A percentile compares a stretch with the other conserved stretches of the same genome.
These are phyloP conservation scores for Staphylotrichum longicolle DNA, from an alignment of 495 filamentous ascomycete genomes.

Conservation along the genomic window DNA sequence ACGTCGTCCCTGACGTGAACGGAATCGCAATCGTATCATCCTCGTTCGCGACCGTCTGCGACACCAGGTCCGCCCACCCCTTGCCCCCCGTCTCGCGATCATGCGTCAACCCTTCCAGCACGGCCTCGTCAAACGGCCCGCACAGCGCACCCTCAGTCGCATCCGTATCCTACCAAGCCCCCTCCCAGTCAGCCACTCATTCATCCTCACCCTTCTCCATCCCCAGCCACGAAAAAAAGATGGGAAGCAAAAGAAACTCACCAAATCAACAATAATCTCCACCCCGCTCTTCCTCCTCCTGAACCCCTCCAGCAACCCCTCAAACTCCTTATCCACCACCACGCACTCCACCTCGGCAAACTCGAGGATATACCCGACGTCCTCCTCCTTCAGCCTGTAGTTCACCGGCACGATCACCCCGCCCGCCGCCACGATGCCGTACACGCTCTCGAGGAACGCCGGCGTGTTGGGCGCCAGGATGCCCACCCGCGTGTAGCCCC, in stretches of 20 bases:
- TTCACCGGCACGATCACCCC: slow-evolving; percentile 81
- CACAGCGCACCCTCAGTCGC: slow-evolving; percentile 66
- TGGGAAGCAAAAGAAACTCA: slow-evolving; percentile 23
- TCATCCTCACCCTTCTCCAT: neutral
- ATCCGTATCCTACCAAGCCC: slow-evolving; percentile 64
- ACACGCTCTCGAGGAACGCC: slow-evolving; percentile 87
- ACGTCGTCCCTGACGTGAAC: slow-evolving; percentile 93
- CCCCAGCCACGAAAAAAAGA: neutral
- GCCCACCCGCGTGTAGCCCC: slow-evolving; percentile 66
- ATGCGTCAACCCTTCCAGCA: slow-evolving; percentile 72
- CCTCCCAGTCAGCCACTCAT: slow-evolving; percentile 9
- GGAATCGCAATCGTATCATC: slow-evolving; percentile 72
- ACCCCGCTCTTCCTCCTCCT: slow-evolving; percentile 55
- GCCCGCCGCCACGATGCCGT: slow-evolving; percentile 82
- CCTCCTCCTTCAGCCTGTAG: slow-evolving; percentile 81
- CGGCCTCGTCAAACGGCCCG: slow-evolving; percentile 80
- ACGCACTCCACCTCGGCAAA: slow-evolving; percentile 86
- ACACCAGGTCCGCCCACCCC: slow-evolving; percentile 76
- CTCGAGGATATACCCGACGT: slow-evolving; percentile 85
- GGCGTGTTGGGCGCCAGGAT: slow-evolving; percentile 90
- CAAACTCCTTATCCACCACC: slow-evolving; percentile 79
- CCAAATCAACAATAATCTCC: slow-evolving; percentile 68
- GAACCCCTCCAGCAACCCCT: slow-evolving; percentile 65
- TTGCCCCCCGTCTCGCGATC: slow-evolving; percentile 59
- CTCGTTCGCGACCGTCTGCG: slow-evolving; percentile 63